phyloP scores from a whole-genome alignment of 75 land plant genomes.

The Ceratopteris richardii region DNA sequence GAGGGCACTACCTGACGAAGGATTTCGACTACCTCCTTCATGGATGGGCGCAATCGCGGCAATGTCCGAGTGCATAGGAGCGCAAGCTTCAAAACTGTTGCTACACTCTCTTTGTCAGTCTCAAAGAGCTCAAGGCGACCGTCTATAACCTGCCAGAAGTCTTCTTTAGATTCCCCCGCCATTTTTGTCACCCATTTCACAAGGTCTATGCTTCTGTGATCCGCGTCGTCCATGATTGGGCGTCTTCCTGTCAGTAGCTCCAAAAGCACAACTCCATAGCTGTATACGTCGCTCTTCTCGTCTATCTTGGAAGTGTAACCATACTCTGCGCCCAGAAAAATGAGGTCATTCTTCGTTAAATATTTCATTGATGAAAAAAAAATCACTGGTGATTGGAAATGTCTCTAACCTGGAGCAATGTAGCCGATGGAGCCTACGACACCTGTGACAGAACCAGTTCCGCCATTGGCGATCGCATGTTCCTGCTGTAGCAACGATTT shows the following conservation, averaged over 20 bases:
- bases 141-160: constrained; percentile 42
- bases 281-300: constrained; percentile 50
- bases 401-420: too few relatives aligned
- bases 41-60: constrained; percentile 48
- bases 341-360: too few relatives aligned
- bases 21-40: constrained; percentile 45
- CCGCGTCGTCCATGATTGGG: background rate
- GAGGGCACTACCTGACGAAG: constrained; percentile 47
- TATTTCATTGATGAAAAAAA: too few relatives aligned
- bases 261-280: constrained; percentile 65
- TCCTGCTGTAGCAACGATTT: too few relatives aligned
- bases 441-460: too few relatives aligned
- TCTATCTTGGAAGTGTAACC: constrained; percentile 42
- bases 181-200: constrained; percentile 57
- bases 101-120: constrained; percentile 26
- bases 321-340: constrained; percentile 54
- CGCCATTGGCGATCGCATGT: too few relatives aligned
- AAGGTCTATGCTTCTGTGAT: constrained; percentile 21
- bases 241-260: constrained; percentile 59
- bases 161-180: constrained; percentile 19
- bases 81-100: constrained; percentile 39
- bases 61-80: constrained; percentile 51
- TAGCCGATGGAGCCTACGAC: too few relatives aligned
- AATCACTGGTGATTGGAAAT: too few relatives aligned
- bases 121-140: constrained; percentile 23